phyloP scores from a whole-genome alignment of 345 rosid genomes.

The Eucalyptus camaldulensis region DNA sequence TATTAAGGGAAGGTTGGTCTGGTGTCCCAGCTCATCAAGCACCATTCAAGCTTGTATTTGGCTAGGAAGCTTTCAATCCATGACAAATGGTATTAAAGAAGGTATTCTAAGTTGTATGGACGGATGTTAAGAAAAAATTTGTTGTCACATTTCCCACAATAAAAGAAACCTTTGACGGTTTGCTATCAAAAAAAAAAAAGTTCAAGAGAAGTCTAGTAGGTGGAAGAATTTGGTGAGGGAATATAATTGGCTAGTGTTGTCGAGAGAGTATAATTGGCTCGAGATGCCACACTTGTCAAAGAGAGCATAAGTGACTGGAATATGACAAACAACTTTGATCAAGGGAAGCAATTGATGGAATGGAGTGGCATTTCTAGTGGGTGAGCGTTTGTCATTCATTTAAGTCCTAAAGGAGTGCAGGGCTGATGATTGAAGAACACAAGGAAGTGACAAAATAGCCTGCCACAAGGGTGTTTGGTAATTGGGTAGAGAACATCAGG shows the following conservation, averaged over 20 bases:
- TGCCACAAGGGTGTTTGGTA: too few species aligned
- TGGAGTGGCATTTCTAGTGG: neutral
- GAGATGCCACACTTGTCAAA: neutral
- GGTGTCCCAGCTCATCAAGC: neutral
- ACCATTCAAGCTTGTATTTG: neutral
- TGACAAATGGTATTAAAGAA: neutral
- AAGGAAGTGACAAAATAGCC: too few species aligned
- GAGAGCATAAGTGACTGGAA: neutral
- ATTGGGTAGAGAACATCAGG: too few species aligned
- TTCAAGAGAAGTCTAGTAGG: neutral
- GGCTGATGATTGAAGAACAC: too few species aligned
- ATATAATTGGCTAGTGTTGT: neutral
- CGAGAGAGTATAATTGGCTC: neutral
- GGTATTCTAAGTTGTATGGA: neutral
- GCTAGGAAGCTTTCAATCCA: neutral
- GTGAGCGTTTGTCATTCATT: too few species aligned
- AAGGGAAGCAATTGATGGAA: neutral
- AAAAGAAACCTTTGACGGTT: neutral
- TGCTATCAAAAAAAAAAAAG: too few species aligned
- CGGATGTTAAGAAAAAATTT: neutral
- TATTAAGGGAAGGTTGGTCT: neutral
- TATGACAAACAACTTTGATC: neutral
- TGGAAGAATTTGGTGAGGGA: neutral
- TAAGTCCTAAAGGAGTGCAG: too few species aligned
- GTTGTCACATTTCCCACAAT: neutral